phyloP scores from a whole-genome alignment of 1,139 yeast genomes.

The Yamadazyma sp. region DNA sequence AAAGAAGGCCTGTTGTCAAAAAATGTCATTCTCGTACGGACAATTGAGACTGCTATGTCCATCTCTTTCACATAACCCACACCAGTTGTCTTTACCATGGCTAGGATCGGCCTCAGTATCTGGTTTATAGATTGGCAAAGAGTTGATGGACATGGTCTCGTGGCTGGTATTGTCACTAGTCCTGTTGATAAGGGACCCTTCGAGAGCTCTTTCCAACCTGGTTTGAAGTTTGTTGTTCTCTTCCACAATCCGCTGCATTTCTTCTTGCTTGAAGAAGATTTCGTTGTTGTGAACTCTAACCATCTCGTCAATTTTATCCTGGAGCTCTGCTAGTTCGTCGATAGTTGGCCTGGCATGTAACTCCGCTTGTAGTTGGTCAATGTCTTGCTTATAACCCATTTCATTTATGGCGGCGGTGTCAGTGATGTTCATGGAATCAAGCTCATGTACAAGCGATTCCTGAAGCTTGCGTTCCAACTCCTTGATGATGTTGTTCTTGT shows the following conservation, averaged over 20 bases:
- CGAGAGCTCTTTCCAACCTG: slow-evolving; percentile 16
- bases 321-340: slow-evolving; percentile 31
- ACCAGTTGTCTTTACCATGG: slow-evolving; percentile 77
- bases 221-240: slow-evolving; percentile 23
- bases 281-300: slow-evolving; percentile 33
- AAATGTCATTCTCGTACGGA: slow-evolving; percentile 72
- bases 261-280: slow-evolving; percentile 28
- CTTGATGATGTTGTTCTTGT: slow-evolving; percentile 8
- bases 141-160: slow-evolving; percentile 12
- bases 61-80: slow-evolving; percentile 86
- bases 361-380: slow-evolving; percentile 24
- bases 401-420: slow-evolving; percentile 18
- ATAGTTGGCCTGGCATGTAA: slow-evolving; percentile 32
- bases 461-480: slow-evolving; percentile 16
- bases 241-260: slow-evolving; percentile 21
- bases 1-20: slow-evolving; percentile 22
- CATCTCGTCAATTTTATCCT: slow-evolving; percentile 30
- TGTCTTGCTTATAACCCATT: slow-evolving; percentile 12
- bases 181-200: slow-evolving; percentile 13
- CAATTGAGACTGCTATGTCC: slow-evolving; percentile 89
- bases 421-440: slow-evolving; percentile 14
- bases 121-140: slow-evolving; percentile 56
- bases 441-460: slow-evolving; percentile 16
- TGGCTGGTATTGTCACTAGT: slow-evolving; percentile 13
- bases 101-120: slow-evolving; percentile 58